Conservation (phyloP, 2,329 filamentous ascomycete genomes). For the Phymatotrichopsis omnivora region DNA sequence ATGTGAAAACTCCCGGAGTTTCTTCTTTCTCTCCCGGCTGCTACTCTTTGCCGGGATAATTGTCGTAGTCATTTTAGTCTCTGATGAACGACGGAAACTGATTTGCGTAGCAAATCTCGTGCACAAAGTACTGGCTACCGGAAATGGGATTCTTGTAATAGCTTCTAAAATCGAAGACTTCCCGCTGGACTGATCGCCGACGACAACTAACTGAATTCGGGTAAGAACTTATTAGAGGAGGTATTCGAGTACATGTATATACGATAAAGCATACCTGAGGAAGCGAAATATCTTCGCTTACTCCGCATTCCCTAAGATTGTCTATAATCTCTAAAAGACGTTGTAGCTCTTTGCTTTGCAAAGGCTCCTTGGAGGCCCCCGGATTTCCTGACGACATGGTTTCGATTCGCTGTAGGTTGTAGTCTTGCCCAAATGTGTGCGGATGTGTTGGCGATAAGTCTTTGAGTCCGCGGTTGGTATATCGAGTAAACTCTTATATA, state of each 20-base stretch:
- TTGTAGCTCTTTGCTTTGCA: too few species aligned
- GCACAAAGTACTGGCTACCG: conserved; percentile 29
- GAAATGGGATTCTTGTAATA: conserved; percentile 30
- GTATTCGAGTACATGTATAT: too few species aligned
- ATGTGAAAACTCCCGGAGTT: conserved; percentile 19
- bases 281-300: conserved; percentile 29
- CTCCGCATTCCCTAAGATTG: conserved; percentile 28
- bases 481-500: too few species aligned
- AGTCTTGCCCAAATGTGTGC: too few species aligned
- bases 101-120: conserved; percentile 32
- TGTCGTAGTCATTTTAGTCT: conserved; percentile 25
- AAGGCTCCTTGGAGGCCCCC: too few species aligned
- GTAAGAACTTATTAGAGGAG: too few species aligned
- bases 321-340: conserved; percentile 28
- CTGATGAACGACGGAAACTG: conserved; percentile 27
- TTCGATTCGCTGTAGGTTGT: too few species aligned
- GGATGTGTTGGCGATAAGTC: too few species aligned
- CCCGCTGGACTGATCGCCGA: conserved; percentile 31
- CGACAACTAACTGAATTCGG: conserved; percentile 32
- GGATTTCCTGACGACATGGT: too few species aligned
- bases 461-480: too few species aligned
- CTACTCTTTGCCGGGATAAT: conserved; percentile 27
- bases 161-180: conserved; percentile 31
- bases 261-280: conserved; percentile 29
- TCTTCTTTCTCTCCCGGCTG: conserved; percentile 12